Base-by-base conservation (phyloP, 768 basidiomycete species). In the Agrocybe pediades region DNA sequence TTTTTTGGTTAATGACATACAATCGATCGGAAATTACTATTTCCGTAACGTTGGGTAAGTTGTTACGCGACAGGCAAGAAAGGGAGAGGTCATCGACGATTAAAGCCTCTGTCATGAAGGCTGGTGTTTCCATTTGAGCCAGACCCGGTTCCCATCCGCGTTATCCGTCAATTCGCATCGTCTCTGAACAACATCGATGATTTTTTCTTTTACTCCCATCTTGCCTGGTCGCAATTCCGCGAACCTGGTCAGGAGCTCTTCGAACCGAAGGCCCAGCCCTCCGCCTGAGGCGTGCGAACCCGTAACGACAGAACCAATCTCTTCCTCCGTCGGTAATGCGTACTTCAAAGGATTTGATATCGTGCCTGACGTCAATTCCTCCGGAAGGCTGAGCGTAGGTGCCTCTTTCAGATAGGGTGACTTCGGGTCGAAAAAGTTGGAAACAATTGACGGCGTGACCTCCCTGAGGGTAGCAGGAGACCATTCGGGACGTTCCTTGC, bases 301-400 rank as follows among this genome's bases (percentile, higher is more conserved):
- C 56, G 70, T 76, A 39, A 98, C 86, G 36, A 87, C 69, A 16
- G 77, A 69, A 41, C 81, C 75, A 57, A 99, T 86, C 59, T 87
- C 84, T 40, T 74, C 70, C 67, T 98, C 95, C 13, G 85, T 83
- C 1, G 95, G 96, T 42, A 99, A 75, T 49, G 83, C 81, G 58
- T 71, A 82, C 53, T 68, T 73, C 62, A 71, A 65, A n/a, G 65
- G 67, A 46, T 65, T 68, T 52, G 56, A 58, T 21, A 64, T 53
- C 45, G 66, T 64, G 24, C 54, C 67, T 41, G 67, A 53, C 25
- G 51, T 53, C 42, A 65, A 51, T 39, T 65, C 62, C 55, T 76
- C 67, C 21, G 80, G 70, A 25, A 82, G 61, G 21, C 71, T 71
- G 23, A 86, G 65, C 30, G 61, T 60, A 13, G 85, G 84, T 51